Evolutionary conservation across 805 yeast species (phyloP).

Genomic region (Yarrowia sp.): DNA sequence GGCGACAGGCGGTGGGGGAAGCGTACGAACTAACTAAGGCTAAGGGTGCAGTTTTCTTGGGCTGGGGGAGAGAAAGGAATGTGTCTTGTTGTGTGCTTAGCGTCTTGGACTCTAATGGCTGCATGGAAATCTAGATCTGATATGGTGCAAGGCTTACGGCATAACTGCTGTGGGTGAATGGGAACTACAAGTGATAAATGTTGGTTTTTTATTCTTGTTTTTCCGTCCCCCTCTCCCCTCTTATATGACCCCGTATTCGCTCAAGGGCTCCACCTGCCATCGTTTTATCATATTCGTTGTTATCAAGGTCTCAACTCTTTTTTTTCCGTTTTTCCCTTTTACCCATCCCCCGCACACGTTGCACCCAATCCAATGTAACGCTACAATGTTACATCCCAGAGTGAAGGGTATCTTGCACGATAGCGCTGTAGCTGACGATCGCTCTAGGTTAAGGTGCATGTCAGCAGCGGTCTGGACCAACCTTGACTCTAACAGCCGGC

Average conservation of each 20-base stretch:
- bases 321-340: no score
- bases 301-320: neutral
- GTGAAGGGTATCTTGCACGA: slow-evolving; percentile 3
- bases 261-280: no score
- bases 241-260: no score
- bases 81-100: neutral
- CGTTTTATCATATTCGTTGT: slow-evolving; percentile 1
- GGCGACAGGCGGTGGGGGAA: neutral
- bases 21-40: no score
- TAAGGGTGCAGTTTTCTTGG: neutral
- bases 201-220: no score
- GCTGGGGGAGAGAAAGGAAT: neutral
- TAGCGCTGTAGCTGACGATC: neutral
- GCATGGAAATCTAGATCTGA: neutral
- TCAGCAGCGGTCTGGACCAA: neutral
- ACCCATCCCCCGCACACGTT: slow-evolving; percentile 9
- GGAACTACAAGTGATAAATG: no score
- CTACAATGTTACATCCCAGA: slow-evolving; percentile 20
- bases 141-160: no score
- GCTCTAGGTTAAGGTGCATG: neutral
- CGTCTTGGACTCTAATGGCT: neutral
- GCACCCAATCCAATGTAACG: slow-evolving; percentile 10
- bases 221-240: no score
- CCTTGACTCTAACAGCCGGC: neutral
- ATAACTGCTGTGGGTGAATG: no score